Conservation (phyloP, 1,139 yeast genomes). For the Taphrina pruni region DNA sequence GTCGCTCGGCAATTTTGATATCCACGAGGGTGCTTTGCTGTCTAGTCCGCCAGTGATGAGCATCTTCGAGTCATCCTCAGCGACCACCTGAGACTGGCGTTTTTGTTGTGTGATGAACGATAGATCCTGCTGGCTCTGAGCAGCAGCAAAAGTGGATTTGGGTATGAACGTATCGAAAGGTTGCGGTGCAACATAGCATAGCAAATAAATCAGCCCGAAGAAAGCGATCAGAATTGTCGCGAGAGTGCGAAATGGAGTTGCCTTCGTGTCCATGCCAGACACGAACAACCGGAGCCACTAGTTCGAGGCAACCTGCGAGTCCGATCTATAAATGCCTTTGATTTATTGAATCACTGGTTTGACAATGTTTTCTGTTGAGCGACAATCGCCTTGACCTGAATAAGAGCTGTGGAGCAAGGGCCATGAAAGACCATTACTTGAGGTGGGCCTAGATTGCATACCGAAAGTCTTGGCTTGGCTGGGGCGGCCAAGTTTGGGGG, state of each 20-base stretch:
- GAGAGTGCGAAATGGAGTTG: neutral
- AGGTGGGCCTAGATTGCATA: conserved; percentile 4
- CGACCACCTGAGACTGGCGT: neutral
- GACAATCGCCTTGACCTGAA: neutral
- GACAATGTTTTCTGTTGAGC: too few species aligned
- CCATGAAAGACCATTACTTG: neutral
- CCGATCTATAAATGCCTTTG: too few species aligned
- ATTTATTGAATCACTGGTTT: too few species aligned
- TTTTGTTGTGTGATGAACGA: neutral
- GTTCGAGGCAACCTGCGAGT: too few species aligned
- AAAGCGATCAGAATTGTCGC: neutral
- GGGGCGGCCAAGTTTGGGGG: too few species aligned
- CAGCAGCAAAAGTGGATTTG: neutral
- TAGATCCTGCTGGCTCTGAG: neutral
- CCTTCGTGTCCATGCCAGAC: neutral
- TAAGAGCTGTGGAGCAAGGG: conserved; percentile 5
- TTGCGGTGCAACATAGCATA: conserved; percentile 2
- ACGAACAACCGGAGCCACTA: too few species aligned
- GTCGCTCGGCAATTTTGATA: neutral
- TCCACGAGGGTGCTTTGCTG: conserved; percentile 14
- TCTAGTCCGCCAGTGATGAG: conserved; percentile 23
- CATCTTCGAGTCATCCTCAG: neutral
- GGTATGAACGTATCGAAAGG: neutral
- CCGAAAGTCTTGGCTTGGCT: too few species aligned
- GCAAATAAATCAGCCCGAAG: neutral